Conservation (phyloP, 768 basidiomycete genomes). For the Agrocybe pediades region DNA sequence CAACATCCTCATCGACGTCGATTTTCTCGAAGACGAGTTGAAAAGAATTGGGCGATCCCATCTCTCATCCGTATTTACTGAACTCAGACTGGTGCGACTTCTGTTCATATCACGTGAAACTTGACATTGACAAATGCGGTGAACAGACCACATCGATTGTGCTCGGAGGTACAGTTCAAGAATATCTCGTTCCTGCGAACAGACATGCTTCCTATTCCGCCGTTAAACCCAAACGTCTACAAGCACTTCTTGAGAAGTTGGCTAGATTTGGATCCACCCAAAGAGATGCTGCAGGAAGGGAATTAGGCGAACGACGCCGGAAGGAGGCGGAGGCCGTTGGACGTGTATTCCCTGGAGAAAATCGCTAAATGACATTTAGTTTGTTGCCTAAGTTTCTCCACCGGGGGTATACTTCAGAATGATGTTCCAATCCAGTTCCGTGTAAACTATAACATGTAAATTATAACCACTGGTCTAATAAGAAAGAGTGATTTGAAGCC, state of each 20-base stretch:
- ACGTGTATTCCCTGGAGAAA: conserved; percentile 71
- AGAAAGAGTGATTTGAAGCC: conserved; percentile 25
- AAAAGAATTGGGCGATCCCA: conserved; percentile 72
- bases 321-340: conserved; percentile 81
- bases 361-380: conserved; percentile 50
- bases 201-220: conserved; percentile 66
- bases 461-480: conserved; percentile 38
- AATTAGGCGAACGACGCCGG: conserved; percentile 69
- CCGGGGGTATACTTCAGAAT: conserved; percentile 3
- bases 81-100: conserved; percentile 70
- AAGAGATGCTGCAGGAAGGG: conserved; percentile 58
- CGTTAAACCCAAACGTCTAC: conserved; percentile 73
- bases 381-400: conserved; percentile 7
- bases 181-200: conserved; percentile 73
- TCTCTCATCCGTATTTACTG: conserved; percentile 71
- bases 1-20: conserved; percentile 83
- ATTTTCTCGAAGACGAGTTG: conserved; percentile 88
- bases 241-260: conserved; percentile 78
- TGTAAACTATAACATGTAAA: conserved; percentile 29
- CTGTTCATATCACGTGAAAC: neutral
- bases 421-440: conserved; percentile 19
- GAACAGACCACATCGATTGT: conserved; percentile 72
- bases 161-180: conserved; percentile 70
- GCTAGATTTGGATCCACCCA: conserved; percentile 65
- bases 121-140: conserved; percentile 3